phyloP scores from a whole-genome alignment of 345 rosid genomes.

The Isatis tinctoria region DNA sequence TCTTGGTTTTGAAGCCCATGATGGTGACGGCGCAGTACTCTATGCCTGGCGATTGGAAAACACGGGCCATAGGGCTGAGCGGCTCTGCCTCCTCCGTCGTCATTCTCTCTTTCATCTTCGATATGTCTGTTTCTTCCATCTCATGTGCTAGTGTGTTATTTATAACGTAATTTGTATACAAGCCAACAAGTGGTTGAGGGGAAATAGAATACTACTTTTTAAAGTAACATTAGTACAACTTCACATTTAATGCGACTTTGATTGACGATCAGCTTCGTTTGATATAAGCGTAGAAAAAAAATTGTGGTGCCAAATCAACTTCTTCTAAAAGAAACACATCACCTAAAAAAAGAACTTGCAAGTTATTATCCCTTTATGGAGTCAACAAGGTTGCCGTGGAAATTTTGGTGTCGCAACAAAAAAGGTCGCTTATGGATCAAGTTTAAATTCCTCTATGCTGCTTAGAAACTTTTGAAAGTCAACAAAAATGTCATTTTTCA shows the following conservation, averaged over 20 bases:
- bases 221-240: too few relatives aligned
- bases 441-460: not conserved
- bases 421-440: not conserved
- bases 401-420: not conserved
- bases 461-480: not conserved
- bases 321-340: too few relatives aligned
- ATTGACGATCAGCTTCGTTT: not conserved
- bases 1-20: slow-evolving; percentile 44
- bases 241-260: not conserved
- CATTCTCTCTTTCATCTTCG: not conserved
- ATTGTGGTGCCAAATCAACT: too few relatives aligned
- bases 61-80: slow-evolving; percentile 52
- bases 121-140: not conserved
- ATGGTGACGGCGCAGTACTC: slow-evolving; percentile 46
- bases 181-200: too few relatives aligned
- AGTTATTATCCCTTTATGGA: not conserved
- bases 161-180: not conserved
- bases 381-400: not conserved
- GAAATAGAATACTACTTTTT: too few relatives aligned
- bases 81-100: slow-evolving; percentile 20
- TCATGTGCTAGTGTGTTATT: not conserved
- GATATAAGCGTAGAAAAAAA: too few relatives aligned
- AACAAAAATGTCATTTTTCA: not conserved
- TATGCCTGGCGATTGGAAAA: slow-evolving; percentile 47
- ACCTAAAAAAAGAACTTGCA: not conserved